phyloP scores from a whole-genome alignment of 192 early-diverging fungal genomes.

The Diversispora epigaea region DNA sequence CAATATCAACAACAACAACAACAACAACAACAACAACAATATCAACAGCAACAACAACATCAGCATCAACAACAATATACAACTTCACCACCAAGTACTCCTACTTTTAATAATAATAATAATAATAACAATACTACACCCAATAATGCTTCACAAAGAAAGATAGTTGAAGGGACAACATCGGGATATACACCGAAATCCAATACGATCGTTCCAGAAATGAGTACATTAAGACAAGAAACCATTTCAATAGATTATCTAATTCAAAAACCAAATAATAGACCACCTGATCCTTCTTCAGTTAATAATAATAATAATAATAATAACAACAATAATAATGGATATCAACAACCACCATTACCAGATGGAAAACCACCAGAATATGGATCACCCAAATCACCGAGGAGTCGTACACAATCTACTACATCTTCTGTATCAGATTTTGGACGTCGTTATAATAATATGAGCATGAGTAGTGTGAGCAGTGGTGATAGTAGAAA shows the following conservation, averaged over 20 bases:
- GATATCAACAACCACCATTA: neutral
- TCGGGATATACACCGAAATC: slow-evolving; percentile 12
- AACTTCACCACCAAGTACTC: neutral
- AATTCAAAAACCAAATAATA: slow-evolving; percentile 24
- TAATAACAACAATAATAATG: slow-evolving; percentile 6
- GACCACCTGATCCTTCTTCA: neutral
- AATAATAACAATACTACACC: neutral
- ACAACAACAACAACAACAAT: no score
- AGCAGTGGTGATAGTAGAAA: slow-evolving; percentile 27
- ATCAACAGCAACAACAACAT: no score
- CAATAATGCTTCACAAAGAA: neutral
- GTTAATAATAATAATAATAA: slow-evolving; percentile 9
- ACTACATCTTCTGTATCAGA: slow-evolving; percentile 22
- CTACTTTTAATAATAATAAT: neutral
- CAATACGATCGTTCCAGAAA: slow-evolving; percentile 30
- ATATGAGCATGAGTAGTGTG: slow-evolving; percentile 31
- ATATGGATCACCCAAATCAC: slow-evolving; percentile 18
- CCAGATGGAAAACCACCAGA: slow-evolving; percentile 22
- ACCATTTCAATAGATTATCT: slow-evolving; percentile 5
- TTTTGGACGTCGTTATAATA: slow-evolving; percentile 29
- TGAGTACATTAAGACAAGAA: slow-evolving; percentile 22
- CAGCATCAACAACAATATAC: neutral
- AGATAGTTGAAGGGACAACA: neutral
- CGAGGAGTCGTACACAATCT: slow-evolving; percentile 29
- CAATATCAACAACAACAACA: no score